Percentiles rank a stretch among this genome's conserved stretches.
Conservation (phyloP, 495 filamentous ascomycete species). For the Talaromyces liani region DNA sequence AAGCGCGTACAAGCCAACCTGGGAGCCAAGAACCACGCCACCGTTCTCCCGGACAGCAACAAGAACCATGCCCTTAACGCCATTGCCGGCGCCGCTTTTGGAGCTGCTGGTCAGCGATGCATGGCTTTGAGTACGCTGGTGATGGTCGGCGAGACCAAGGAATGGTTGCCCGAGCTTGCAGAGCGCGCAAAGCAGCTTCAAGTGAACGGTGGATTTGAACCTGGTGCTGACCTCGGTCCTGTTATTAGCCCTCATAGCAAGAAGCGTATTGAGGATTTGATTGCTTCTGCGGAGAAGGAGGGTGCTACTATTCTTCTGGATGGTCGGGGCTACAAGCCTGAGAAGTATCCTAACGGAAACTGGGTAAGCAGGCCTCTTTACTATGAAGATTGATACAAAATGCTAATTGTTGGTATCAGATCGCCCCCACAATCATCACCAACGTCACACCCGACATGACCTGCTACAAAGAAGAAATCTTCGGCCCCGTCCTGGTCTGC, state of each 20-base stretch:
- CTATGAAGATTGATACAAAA: not conserved
- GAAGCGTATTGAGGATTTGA: conserved; percentile 80
- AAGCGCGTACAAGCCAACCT: conserved; percentile 95
- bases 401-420: conserved; percentile 21
- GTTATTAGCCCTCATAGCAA: conserved; percentile 93
- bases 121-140: conserved; percentile 95
- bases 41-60: conserved; percentile 91
- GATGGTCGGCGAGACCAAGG: conserved; percentile 88
- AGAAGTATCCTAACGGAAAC: conserved; percentile 95
- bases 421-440: conserved; percentile 88
- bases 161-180: conserved; percentile 86
- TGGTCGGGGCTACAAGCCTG: conserved; percentile 77
- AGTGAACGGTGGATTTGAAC: conserved; percentile 92
- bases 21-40: conserved; percentile 97
- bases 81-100: conserved; percentile 91
- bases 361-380: conserved; percentile 52
- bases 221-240: conserved; percentile 90
- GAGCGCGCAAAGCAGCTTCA: conserved; percentile 84
- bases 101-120: conserved; percentile 93
- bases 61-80: conserved; percentile 96
- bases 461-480: conserved; percentile 97
- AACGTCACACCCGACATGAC: conserved; percentile 87
- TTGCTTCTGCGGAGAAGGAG: conserved; percentile 83
- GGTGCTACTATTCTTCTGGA: conserved; percentile 94
- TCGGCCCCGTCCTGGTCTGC: conserved; percentile 89